A percentile compares a stretch with the other conserved stretches of the same genome.
Evolutionary conservation across 176 grass and related monocot genomes (phyloP).

Genomic region (Oryza longistaminata): DNA sequence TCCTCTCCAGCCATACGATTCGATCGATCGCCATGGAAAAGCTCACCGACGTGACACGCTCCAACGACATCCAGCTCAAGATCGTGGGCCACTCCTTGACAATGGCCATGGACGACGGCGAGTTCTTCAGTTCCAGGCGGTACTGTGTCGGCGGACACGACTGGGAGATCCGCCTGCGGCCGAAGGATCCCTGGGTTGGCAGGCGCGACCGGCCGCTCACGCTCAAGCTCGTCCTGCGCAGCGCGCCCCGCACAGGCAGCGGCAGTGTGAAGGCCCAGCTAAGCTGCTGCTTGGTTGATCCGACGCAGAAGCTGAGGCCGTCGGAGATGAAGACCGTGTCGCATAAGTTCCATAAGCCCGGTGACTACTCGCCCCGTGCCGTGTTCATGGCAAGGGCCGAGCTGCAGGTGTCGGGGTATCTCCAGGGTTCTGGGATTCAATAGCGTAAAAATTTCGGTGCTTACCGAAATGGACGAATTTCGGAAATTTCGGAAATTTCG

Average conservation of each 20-base stretch:
- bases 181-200: neutral
- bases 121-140: neutral
- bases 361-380: neutral
- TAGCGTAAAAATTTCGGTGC: too few relatives aligned
- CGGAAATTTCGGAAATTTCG: too few relatives aligned
- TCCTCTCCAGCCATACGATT: too few relatives aligned
- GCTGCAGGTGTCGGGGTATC: neutral
- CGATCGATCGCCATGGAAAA: neutral
- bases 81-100: neutral
- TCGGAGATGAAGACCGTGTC: neutral
- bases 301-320: neutral
- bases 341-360: rapidly evolving
- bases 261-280: neutral
- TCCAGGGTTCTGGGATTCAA: neutral
- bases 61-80: neutral
- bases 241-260: neutral
- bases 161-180: neutral
- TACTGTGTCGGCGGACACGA: neutral
- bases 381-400: too few relatives aligned
- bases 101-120: rapidly evolving
- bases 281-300: neutral
- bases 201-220: neutral
- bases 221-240: neutral
- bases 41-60: neutral
- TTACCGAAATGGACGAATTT: too few relatives aligned